Base-by-base conservation (phyloP, 129 eudicot species). In the Pseudognaphalium luteoalbum region DNA sequence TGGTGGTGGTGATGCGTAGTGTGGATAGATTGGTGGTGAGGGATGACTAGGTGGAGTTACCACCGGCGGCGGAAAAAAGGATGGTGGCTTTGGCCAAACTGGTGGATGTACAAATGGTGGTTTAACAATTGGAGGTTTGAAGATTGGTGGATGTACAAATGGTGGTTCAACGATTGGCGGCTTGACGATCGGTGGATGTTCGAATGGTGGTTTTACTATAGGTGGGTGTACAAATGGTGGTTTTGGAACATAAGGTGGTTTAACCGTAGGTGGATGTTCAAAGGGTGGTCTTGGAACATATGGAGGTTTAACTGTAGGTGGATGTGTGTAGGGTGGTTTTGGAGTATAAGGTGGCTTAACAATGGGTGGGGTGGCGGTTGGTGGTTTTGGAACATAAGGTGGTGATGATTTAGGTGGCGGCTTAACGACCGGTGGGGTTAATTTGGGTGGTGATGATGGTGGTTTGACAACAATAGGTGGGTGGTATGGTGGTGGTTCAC, bases 351-450 rank as follows among this genome's bases (percentile, higher is more conserved):
- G 81, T 0, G 81, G 81, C 14, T 77, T 41, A 0, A 42, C 62
- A 0, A 56, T 3, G 0, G 79, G 79, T 19, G 76, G 76, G 33
- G 67, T 57, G 47, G 44, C 37, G 59, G 37, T 58, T 20, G 82
- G 82, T 51, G 82, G 82, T 71, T 71, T 78, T 6, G 82, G 82
- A 71, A 71, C 66, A 54, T 62, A 79, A 1, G 78, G 82, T 15
- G 82, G 82, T 5, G 76, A 69, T n/a, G 74, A 76, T 76, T 52
- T 56, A 15, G 81, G 81, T 29, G 82, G 82, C 14, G 78, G 67
- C 66, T 72, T 25, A 1, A 51, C 44, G 9, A 63, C 47, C 0
- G 76, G 71, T 14, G 82, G 83, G 44, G 82, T 57, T 14, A 37
- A 5, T 39, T 20, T 73, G 42, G 81, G 80, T 15, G 73, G 73